Base-by-base conservation (phyloP, 2,329 filamentous ascomycete genomes). In the Talaromyces funiculosus region DNA sequence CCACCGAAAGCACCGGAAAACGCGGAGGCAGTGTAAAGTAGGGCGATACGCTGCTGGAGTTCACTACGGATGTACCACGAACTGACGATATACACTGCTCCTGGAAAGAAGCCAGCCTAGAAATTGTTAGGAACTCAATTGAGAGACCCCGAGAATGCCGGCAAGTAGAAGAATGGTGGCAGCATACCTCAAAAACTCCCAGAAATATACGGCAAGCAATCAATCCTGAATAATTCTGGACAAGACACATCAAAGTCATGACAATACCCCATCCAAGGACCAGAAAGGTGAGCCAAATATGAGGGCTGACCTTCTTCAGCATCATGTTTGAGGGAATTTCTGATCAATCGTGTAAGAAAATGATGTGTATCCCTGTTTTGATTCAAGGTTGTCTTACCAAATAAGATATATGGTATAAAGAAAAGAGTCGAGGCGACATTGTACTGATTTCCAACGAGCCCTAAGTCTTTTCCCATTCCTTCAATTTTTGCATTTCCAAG, bases 1-100 rank as follows among this genome's bases (percentile, higher is more conserved):
- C 82, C 81, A 1, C 77, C 78, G 53, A 84, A 80, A 1, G 79
- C 80, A n/a, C 81, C 80, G 1, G 81, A 80, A 49, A 82, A 67
- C 42, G 75, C 77, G 2, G 77, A 76, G 0, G 79, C 77, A 53
- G 75, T 77, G 66, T 81, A 81, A 68, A 80, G 77, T 1, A 81
- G 67, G 4, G 78, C 77, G 42, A 77, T 72, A 10, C 80, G 72
- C 55, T 72, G 69, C 49, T 80, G 79, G 1, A 74, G 71, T 55
- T 78, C 75, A 38, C 72, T 71, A 5, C 77, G 71, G 3, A 73
- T 74, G 55, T 81, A 81, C 75, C 78, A 81, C 61, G 78, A 68
- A 0, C 76, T 77, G 33, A 80, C 73, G 37, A 80, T 79, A 60
- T 78, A 78, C 24, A 72, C 69, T 54, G 79, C 71, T 24, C 77